A percentile compares a stretch with the other conserved stretches of the same genome.
Evolutionary conservation across 2,329 filamentous ascomycete genomes (phyloP).

Genomic region (Ophiostoma ips): DNA sequence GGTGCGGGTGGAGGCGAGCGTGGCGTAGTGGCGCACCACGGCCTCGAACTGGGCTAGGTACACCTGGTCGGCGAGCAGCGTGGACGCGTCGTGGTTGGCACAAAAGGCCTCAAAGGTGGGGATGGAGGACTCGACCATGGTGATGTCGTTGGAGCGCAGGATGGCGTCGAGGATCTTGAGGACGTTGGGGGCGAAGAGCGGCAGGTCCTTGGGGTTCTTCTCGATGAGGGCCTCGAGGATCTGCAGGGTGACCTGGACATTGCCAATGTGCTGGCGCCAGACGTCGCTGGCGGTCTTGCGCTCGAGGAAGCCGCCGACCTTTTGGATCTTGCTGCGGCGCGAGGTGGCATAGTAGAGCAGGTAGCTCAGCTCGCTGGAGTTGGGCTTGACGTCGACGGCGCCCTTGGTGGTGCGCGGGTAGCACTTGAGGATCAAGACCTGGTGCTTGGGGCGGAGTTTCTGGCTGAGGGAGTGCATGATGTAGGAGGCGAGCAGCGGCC

Average conservation of each 20-base stretch:
- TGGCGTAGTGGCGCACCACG: constrained; percentile 65
- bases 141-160: constrained; percentile 73
- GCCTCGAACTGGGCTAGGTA: constrained; percentile 74
- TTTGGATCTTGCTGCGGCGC: constrained; percentile 86
- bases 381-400: constrained; percentile 83
- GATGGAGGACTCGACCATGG: constrained; percentile 82
- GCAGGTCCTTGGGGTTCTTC: constrained; percentile 79
- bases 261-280: constrained; percentile 75
- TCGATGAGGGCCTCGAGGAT: constrained; percentile 87
- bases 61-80: constrained; percentile 70
- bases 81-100: constrained; percentile 72
- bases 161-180: constrained; percentile 74
- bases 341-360: constrained; percentile 94
- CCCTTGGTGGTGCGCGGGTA: constrained; percentile 89
- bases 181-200: constrained; percentile 73
- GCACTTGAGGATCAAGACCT: constrained; percentile 90
- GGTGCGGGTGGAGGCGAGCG: constrained; percentile 56
- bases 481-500: constrained; percentile 11
- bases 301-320: constrained; percentile 88
- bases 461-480: constrained; percentile 52
- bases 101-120: constrained; percentile 82
- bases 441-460: constrained; percentile 81
- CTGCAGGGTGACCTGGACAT: constrained; percentile 87
- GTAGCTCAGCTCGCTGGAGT: constrained; percentile 92
- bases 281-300: constrained; percentile 88